Conservation (phyloP, 2,329 filamentous ascomycete genomes). For the Fusarium nurragi region DNA sequence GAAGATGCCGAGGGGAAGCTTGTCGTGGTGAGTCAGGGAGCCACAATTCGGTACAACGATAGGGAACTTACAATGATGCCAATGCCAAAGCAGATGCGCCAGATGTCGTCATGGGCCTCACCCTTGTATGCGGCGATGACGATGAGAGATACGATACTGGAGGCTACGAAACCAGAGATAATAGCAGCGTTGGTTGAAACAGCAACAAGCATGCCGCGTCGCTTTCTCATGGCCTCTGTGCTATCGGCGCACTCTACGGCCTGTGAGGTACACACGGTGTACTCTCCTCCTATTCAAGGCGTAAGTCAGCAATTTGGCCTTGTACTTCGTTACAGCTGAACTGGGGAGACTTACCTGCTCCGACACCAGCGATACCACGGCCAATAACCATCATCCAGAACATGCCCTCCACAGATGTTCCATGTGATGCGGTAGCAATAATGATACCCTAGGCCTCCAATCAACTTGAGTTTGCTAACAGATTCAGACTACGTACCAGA, state of each 20-base stretch:
- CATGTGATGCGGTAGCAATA: neutral
- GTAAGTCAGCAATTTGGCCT: neutral
- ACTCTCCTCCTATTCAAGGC: neutral
- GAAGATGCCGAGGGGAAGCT: conserved; percentile 1
- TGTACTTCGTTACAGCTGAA: no score
- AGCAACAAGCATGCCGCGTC: neutral
- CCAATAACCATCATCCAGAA: conserved; percentile 4
- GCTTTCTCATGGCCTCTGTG: neutral
- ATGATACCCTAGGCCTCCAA: neutral
- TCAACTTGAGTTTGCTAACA: fast-evolving
- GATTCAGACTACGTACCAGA: neutral
- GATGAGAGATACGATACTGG: neutral
- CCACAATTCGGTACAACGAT: fast-evolving
- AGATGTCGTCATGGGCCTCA: neutral
- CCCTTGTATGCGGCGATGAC: neutral
- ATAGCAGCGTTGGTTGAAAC: neutral
- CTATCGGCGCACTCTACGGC: neutral
- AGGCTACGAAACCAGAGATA: neutral
- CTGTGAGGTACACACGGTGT: neutral
- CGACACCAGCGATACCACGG: neutral
- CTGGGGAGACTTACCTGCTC: neutral
- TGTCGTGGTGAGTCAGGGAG: neutral
- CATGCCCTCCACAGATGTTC: neutral
- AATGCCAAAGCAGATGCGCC: neutral
- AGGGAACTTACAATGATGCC: neutral